Conservation (phyloP, 192 early-diverging fungal species). For the Backusella mclennaniae region DNA sequence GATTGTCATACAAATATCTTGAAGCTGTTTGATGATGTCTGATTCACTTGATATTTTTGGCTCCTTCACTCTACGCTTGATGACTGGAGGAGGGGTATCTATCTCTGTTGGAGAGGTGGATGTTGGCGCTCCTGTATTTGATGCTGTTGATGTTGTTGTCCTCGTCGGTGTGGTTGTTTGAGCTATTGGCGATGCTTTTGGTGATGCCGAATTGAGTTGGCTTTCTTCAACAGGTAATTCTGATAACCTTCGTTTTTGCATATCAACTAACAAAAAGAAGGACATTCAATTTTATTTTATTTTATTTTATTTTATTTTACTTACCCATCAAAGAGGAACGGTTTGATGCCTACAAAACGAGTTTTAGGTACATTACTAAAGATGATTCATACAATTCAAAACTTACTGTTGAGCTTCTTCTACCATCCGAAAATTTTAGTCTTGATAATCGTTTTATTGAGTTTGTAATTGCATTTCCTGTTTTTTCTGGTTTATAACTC, state of each 20-base stretch:
- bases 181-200: background rate
- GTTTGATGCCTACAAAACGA: background rate
- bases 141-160: background rate
- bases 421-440: constrained; percentile 11
- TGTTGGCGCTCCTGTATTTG: background rate
- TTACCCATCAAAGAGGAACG: constrained; percentile 10
- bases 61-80: constrained; percentile 24
- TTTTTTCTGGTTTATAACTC: constrained; percentile 2
- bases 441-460: constrained; percentile 8
- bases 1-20: constrained; percentile 79
- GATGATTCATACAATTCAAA: background rate
- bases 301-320: background rate
- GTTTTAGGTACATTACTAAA: background rate
- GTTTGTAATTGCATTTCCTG: constrained; percentile 8
- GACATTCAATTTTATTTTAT: background rate
- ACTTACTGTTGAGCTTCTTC: constrained; percentile 4
- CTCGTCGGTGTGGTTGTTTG: background rate
- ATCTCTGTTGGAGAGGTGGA: background rate
- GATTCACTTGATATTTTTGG: constrained; percentile 37
- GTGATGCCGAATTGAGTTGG: background rate
- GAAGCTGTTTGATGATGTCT: constrained; percentile 82
- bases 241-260: background rate
- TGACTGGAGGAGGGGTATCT: background rate
- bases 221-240: background rate
- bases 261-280: background rate